These are phyloP conservation scores for Capsicum rhomboideum DNA, from an alignment of 257 asterid species.

Conservation along the genomic window DNA sequence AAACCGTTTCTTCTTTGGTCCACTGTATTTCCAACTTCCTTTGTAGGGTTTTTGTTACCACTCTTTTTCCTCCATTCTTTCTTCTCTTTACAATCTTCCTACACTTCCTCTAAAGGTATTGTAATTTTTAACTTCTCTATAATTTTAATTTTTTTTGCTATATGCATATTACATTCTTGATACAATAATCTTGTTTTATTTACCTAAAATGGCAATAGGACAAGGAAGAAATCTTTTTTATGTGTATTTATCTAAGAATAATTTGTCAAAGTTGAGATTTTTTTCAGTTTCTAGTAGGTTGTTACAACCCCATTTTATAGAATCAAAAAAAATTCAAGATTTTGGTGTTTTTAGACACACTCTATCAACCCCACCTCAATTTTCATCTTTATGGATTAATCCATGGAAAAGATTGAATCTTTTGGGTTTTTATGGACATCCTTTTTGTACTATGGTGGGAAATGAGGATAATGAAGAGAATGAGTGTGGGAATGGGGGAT, in stretches of 20 bases:
- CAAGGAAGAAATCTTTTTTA: conserved; percentile 35
- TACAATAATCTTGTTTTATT: neutral
- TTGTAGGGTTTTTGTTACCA: conserved; percentile 13
- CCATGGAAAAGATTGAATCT: conserved; percentile 7
- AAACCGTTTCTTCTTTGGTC: neutral
- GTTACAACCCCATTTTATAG: conserved; percentile 14
- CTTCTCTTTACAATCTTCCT: neutral
- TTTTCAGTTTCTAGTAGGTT: conserved; percentile 17
- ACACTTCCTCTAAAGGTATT: neutral
- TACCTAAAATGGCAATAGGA: conserved; percentile 47
- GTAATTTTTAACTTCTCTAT: neutral
- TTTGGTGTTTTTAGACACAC: conserved; percentile 7
- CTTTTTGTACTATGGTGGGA: conserved; percentile 29
- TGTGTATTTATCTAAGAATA: conserved; percentile 29
- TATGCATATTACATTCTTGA: neutral
- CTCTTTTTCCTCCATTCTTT: neutral
- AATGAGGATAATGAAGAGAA: neutral
- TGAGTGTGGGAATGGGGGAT: conserved; percentile 1
- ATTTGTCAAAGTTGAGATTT: conserved; percentile 15
- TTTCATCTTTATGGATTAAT: conserved; percentile 4
- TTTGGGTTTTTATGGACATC: conserved; percentile 13
- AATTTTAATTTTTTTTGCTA: neutral
- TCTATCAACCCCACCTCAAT: conserved; percentile 4
- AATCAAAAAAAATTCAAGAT: conserved; percentile 15
- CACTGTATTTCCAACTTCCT: neutral